Percentiles rank a stretch among this genome's conserved stretches.
Conservation (phyloP, 2,329 filamentous ascomycete species). For the Apiospora aurea region DNA sequence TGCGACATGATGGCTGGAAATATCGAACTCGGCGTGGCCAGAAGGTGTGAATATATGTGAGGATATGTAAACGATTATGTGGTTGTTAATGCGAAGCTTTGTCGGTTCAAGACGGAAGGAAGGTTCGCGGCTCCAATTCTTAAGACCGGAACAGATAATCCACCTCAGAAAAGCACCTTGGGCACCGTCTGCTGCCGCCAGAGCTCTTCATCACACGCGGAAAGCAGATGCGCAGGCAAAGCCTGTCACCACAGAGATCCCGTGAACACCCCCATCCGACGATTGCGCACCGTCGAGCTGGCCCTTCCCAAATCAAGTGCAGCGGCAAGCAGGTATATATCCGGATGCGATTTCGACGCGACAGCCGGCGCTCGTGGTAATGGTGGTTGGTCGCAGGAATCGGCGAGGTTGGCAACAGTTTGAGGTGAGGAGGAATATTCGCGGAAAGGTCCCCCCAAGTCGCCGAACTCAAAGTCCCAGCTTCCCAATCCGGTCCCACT, state of each 20-base stretch:
- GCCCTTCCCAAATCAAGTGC: constrained; percentile 9
- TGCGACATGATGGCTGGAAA: constrained; percentile 60
- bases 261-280: constrained; percentile 55
- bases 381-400: constrained; percentile 13
- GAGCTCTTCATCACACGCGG: constrained; percentile 22
- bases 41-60: neutral
- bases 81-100: neutral
- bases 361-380: constrained; percentile 9
- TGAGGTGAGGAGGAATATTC: constrained; percentile 22
- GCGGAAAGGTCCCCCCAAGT: constrained; percentile 13
- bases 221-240: constrained; percentile 51
- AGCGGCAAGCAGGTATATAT: neutral
- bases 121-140: neutral
- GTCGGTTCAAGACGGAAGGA: neutral
- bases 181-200: constrained; percentile 21
- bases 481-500: constrained; percentile 14
- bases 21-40: neutral
- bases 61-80: neutral
- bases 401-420: constrained; percentile 3
- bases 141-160: neutral
- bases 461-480: constrained; percentile 23
- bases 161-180: constrained; percentile 20
- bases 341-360: constrained; percentile 27
- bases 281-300: constrained; percentile 32
- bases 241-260: constrained; percentile 54